These are phyloP conservation scores for Pythium pyrilobum DNA, from an alignment of 352 stramenopile species.

Conservation along the genomic window DNA sequence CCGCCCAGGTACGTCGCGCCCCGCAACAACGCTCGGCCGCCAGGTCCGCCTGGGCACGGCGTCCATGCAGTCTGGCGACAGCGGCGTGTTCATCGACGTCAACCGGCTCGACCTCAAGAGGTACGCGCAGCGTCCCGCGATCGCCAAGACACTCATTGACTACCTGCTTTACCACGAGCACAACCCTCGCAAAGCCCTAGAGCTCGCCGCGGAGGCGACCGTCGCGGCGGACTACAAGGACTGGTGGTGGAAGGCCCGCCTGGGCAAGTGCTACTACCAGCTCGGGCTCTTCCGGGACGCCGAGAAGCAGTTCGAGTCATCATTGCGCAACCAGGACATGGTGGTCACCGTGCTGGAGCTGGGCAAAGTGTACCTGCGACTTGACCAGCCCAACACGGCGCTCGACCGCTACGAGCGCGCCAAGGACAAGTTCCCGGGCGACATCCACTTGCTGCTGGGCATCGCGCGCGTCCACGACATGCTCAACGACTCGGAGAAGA, in stretches of 20 bases:
- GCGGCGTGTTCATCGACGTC: conserved; percentile 88
- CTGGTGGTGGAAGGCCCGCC: conserved; percentile 94
- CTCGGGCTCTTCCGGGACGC: conserved; percentile 90
- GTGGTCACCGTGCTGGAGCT: conserved; percentile 89
- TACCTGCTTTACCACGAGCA: conserved; percentile 92
- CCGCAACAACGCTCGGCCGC: conserved; percentile 85
- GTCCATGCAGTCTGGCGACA: conserved; percentile 70
- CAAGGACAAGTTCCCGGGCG: conserved; percentile 60
- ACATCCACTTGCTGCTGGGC: conserved; percentile 77
- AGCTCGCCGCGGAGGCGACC: conserved; percentile 89
- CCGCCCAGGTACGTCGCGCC: conserved; percentile 74
- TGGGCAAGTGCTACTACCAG: conserved; percentile 95
- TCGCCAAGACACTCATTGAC: conserved; percentile 88
- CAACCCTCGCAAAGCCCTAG: conserved; percentile 89
- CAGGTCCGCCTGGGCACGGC: conserved; percentile 90
- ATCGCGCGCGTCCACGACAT: conserved; percentile 91
- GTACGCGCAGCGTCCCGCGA: conserved; percentile 75
- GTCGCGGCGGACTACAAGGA: conserved; percentile 87
- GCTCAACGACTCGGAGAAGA: conserved; percentile 84
- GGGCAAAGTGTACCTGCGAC: conserved; percentile 91
- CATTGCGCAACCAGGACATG: conserved; percentile 85
- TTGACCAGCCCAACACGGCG: conserved; percentile 93
- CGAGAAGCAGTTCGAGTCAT: conserved; percentile 91
- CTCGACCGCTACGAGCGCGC: conserved; percentile 81
- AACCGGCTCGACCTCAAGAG: conserved; percentile 87